phyloP scores from a whole-genome alignment of 2,329 filamentous ascomycete species.

The Tolypocladium pustulatum region DNA sequence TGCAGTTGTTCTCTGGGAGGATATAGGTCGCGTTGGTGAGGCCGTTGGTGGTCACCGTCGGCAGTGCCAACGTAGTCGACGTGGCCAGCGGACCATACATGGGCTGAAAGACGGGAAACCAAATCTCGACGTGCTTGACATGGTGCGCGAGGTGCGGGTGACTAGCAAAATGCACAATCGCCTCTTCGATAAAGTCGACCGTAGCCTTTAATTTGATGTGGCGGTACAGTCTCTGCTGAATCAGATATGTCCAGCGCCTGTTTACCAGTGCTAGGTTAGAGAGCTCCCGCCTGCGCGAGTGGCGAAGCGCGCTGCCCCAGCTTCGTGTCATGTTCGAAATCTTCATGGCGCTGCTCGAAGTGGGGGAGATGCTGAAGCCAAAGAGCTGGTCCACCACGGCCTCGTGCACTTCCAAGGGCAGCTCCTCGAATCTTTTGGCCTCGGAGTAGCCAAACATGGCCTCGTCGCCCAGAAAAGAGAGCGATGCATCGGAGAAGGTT shows the following conservation, averaged over 20 bases:
- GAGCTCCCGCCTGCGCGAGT: conserved; percentile 56
- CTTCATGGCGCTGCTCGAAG: conserved; percentile 43
- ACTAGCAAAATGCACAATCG: conserved; percentile 47
- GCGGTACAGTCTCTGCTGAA: conserved; percentile 63
- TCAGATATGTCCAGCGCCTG: conserved; percentile 52
- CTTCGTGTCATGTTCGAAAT: conserved; percentile 43
- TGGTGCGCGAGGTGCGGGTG: conserved; percentile 51
- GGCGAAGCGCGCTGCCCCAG: conserved; percentile 55
- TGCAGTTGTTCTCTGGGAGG: conserved; percentile 54
- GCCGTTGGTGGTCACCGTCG: conserved; percentile 43
- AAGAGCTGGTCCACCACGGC: conserved; percentile 62
- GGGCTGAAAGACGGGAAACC: conserved; percentile 65
- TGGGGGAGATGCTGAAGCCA: conserved; percentile 53
- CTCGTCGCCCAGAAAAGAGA: conserved; percentile 10
- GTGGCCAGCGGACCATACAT: conserved; percentile 33
- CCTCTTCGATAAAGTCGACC: conserved; percentile 47
- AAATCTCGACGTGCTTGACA: conserved; percentile 65
- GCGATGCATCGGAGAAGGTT: conserved; percentile 1
- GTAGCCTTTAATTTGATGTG: conserved; percentile 70
- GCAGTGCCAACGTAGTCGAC: conserved; percentile 33
- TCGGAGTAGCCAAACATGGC: conserved; percentile 7
- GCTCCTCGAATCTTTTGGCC: conserved; percentile 31
- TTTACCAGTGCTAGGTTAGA: conserved; percentile 55
- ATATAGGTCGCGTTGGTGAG: conserved; percentile 48
- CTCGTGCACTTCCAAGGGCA: conserved; percentile 63